Evolutionary conservation across 2,329 filamentous ascomycete genomes (phyloP), one percentile per base, ranked within the genome.

Genomic region (Aureobasidium leucospermi): DNA sequence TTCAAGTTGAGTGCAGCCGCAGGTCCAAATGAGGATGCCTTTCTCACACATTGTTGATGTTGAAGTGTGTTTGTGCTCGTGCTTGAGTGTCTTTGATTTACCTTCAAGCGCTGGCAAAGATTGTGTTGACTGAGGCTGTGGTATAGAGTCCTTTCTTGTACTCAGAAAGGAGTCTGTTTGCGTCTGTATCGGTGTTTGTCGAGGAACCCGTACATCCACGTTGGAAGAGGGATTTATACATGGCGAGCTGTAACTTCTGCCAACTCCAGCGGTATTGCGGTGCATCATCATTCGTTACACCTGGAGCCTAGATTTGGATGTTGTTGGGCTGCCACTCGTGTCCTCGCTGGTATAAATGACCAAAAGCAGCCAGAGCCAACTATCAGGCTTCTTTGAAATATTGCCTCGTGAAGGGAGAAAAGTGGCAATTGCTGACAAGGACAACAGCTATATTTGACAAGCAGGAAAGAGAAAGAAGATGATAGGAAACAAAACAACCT

Each of bases 21-120:
- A 53, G 15, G 36, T 34, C 47, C 48, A 59, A 38, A 46, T 29
- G 13, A 41, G 16, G 9, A 52, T 39, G 48, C 38, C 39, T 38
- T 59, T 59, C 32, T 59, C 45, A 11, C 58, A 59, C 58, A 59
- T 59, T 1, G 15, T 29, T 42, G 36, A 7, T 36, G 47, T 4
- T 34, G 6, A 23, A 23, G 19, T 53, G 10, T 41, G 16, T 2
- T 15, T 38, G 36, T 53, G 15, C 23, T n/a, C 2, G 23, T 29
- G 15, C 13, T 11, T 11, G 13, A 16, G 36, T 11, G 2, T 2
- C 34, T 13, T 5, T 36, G 34, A 9, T 36, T 8, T 36, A 36
- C 13, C 8, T 36, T 36, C 8, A 8, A 36, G 34, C 8, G 34
- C 34, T 9, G 34, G 15, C 7, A 11, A n/a, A 11, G 23, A 16